Base-by-base conservation (phyloP, 2,329 filamentous ascomycete genomes). In the Colletotrichum salicis region DNA sequence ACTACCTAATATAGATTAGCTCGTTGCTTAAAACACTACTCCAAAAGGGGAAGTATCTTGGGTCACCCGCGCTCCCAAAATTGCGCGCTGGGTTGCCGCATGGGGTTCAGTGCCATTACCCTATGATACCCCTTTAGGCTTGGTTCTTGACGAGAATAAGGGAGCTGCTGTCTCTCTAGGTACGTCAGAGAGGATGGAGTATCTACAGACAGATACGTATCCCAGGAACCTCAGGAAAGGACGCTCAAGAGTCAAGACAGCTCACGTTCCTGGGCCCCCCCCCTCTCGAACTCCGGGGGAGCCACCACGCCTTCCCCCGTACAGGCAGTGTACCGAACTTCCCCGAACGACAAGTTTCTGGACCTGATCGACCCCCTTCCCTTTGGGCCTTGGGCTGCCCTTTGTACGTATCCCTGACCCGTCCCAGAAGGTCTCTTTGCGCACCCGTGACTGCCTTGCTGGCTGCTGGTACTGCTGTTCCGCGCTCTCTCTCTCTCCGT, bases 281-380 rank as follows among this genome's bases (percentile, higher is more conserved):
- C 60, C 27, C n/a, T 12, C 24, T 31, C 52, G 22, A 56, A 58
- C 51, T 65, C 24, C 60, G 27, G 45, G 60, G 61, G 48, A 54
- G 59, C 61, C 61, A 64, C 48, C 29, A 64, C 57, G 45, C 57
- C 57, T 62, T 67, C 27, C 59, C 54, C 55, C 31, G 62, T 52
- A 45, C 27, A 70, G 61, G 57, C 61, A 70, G 24, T 62, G 56
- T 67, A 62, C 64, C 68, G 68, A 71, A 31, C 64, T 67, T 67
- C 64, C 68, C 68, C 68, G 56, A 71, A 62, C 64, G 59, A 31
- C 52, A 31, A 41, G 35, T 69, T 58, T 69, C 66, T 61, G 51
- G 66, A 63, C 59, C 45, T 31, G 35, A 13, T 54, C 59, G 37
- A 22, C 35, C 67, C 41, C 31, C 52, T 52, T 37, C 27, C 41